These are phyloP conservation scores for Xylaria multiplex DNA, from an alignment of 2,329 filamentous ascomycete species.

Conservation along the genomic window DNA sequence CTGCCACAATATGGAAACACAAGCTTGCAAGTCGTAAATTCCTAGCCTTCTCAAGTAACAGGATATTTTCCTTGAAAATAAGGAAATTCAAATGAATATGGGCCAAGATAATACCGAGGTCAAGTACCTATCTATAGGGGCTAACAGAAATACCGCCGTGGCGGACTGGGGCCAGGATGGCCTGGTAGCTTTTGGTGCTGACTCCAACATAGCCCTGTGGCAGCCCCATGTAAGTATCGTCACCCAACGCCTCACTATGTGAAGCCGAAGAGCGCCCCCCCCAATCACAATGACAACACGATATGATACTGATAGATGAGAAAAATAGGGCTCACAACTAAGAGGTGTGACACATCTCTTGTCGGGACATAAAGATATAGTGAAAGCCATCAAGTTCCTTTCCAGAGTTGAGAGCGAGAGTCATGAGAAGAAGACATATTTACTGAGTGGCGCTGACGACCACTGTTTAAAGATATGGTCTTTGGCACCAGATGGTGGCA, in stretches of 20 bases:
- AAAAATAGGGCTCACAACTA: constrained; percentile 48
- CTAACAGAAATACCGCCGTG: constrained; percentile 87
- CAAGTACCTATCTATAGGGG: constrained; percentile 77
- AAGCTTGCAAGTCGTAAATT: constrained; percentile 21
- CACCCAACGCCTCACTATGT: neutral
- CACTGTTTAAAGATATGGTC: constrained; percentile 80
- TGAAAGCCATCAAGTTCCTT: constrained; percentile 87
- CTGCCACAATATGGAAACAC: constrained; percentile 27
- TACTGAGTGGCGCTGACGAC: constrained; percentile 86
- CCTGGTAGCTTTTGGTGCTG: constrained; percentile 86
- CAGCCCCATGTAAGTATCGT: constrained; percentile 71
- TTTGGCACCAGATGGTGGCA: constrained; percentile 43
- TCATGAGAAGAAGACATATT: constrained; percentile 55
- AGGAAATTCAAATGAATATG: constrained; percentile 37
- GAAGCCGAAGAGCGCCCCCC: neutral
- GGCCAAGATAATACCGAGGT: constrained; percentile 48
- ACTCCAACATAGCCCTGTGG: constrained; percentile 91
- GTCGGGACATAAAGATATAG: constrained; percentile 78
- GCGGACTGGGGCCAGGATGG: constrained; percentile 86
- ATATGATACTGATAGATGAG: constrained; percentile 26
- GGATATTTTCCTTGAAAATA: neutral
- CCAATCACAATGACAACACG: neutral
- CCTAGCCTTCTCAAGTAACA: neutral
- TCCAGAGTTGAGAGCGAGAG: constrained; percentile 55
- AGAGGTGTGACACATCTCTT: constrained; percentile 74